phyloP scores from a whole-genome alignment of 768 basidiomycete genomes.

The Mycena epipterygia region DNA sequence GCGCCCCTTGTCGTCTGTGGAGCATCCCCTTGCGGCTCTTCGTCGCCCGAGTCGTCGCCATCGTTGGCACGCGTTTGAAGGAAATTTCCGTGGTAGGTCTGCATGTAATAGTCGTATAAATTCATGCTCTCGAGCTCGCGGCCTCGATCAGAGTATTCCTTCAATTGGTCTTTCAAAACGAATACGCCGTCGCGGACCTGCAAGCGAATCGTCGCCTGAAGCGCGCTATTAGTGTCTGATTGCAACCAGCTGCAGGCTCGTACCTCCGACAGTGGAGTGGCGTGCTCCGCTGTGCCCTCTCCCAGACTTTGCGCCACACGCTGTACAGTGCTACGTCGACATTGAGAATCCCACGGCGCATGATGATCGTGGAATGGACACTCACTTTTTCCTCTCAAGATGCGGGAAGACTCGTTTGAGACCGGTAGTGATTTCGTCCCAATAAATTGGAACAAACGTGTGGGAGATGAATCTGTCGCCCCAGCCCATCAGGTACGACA shows the following conservation, averaged over 20 bases:
- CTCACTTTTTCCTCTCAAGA: background rate
- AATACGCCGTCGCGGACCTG: background rate
- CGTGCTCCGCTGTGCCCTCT: no score
- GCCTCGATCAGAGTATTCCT: constrained; percentile 45
- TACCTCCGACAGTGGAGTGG: no score
- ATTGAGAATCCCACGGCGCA: no score
- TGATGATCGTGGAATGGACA: no score
- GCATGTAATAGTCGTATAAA: constrained; percentile 43
- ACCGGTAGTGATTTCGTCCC: constrained; percentile 37
- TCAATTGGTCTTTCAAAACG: constrained; percentile 36
- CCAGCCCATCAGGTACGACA: constrained; percentile 59
- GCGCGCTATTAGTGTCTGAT: background rate
- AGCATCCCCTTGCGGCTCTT: background rate
- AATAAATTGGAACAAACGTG: constrained; percentile 50
- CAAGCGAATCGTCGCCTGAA: background rate
- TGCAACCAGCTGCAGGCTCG: no score
- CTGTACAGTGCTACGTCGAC: no score
- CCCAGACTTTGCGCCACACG: no score
- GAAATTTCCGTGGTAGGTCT: constrained; percentile 48
- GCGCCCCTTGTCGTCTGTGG: no score
- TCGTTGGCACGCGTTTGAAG: background rate
- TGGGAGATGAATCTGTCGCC: constrained; percentile 55
- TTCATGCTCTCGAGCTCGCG: constrained; percentile 31
- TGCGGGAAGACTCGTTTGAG: constrained; percentile 15
- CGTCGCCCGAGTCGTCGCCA: constrained; percentile 1